Evolutionary conservation across 495 filamentous ascomycete genomes (phyloP).

Genomic region (Tuber melanosporum): DNA sequence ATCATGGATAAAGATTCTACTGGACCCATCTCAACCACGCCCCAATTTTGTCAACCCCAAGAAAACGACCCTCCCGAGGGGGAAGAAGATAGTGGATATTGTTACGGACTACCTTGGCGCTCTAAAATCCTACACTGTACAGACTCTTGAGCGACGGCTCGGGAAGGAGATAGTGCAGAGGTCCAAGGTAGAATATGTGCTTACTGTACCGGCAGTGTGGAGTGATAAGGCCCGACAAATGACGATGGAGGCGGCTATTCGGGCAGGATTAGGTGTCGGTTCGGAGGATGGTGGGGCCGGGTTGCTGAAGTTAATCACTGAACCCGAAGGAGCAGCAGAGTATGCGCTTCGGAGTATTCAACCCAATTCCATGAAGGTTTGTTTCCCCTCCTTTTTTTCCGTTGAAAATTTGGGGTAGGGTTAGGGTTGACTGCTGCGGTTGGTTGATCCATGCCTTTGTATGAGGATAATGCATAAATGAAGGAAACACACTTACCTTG

Average conservation of each 20-base stretch:
- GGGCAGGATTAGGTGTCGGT: conserved; percentile 57
- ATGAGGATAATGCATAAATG: neutral
- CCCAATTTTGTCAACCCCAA: conserved; percentile 70
- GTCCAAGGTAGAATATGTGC: conserved; percentile 59
- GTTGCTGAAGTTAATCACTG: conserved; percentile 45
- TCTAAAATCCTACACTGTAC: conserved; percentile 66
- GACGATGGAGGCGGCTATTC: conserved; percentile 60
- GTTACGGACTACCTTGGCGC: conserved; percentile 63
- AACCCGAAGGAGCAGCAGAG: conserved; percentile 50
- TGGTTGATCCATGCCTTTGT: neutral
- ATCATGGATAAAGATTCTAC: conserved; percentile 73
- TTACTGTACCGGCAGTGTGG: conserved; percentile 80
- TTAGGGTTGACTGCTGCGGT: conserved; percentile 21
- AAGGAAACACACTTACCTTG: neutral
- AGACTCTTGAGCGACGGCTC: conserved; percentile 60
- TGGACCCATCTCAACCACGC: conserved; percentile 68
- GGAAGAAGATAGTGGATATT: conserved; percentile 56
- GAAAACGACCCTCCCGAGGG: conserved; percentile 66
- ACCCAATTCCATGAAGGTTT: conserved; percentile 46
- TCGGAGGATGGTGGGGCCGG: conserved; percentile 4
- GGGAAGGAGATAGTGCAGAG: conserved; percentile 56
- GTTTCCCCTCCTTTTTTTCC: conserved; percentile 9
- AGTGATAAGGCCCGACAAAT: conserved; percentile 66
- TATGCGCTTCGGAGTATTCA: conserved; percentile 55
- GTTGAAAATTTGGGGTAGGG: conserved; percentile 7